Evolutionary conservation across 768 basidiomycete species (phyloP).

Genomic region (Serendipita sp.): DNA sequence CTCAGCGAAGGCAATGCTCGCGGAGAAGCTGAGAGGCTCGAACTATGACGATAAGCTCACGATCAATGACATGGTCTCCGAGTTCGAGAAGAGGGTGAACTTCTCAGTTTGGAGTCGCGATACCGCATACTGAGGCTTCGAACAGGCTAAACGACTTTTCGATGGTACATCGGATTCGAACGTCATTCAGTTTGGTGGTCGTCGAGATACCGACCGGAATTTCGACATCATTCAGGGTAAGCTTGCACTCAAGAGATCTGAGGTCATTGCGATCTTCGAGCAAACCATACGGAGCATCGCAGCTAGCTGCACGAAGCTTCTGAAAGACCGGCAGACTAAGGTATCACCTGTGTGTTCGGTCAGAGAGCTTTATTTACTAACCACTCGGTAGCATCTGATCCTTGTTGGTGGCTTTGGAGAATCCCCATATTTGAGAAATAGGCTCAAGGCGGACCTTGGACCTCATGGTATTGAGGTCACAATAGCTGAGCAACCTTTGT

Average conservation of each 20-base stretch:
- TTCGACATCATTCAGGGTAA: neutral
- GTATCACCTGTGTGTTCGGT: neutral
- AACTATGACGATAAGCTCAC: neutral
- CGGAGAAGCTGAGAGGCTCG: slow-evolving; percentile 2
- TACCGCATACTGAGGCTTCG: neutral
- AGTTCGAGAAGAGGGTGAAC: neutral
- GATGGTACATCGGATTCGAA: neutral
- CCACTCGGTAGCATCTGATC: neutral
- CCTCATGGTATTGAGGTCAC: neutral
- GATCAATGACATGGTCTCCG: neutral
- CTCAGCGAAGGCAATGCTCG: neutral
- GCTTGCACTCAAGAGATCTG: neutral
- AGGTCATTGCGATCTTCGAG: neutral
- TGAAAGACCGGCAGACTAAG: neutral
- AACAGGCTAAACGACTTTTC: slow-evolving; percentile 8
- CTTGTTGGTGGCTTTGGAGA: slow-evolving; percentile 7
- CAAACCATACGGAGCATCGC: neutral
- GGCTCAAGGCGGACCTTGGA: neutral
- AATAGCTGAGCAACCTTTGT: slow-evolving; percentile 1
- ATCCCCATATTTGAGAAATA: neutral
- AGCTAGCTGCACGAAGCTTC: neutral
- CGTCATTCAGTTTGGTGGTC: slow-evolving; percentile 7
- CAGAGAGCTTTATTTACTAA: neutral
- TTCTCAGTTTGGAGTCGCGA: neutral
- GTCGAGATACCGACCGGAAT: slow-evolving; percentile 5